Evolutionary conservation across 2,329 filamentous ascomycete species (phyloP).

Genomic region (Xylaria sp.): DNA sequence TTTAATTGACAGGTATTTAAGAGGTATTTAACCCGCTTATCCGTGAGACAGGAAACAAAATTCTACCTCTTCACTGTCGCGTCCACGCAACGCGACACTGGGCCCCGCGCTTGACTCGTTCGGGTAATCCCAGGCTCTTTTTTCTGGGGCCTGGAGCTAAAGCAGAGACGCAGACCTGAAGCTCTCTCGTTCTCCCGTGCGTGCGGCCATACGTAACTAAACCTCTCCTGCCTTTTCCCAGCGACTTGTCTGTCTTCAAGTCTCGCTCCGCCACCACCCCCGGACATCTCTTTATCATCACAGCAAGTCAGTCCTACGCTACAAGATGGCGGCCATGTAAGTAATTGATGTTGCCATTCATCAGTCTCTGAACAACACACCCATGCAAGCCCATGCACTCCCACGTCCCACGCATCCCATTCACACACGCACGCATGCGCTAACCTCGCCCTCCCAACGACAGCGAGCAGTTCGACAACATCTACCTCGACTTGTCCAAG

Average conservation of each 20-base stretch:
- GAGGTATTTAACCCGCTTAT: not conserved
- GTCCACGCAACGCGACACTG: slow-evolving; percentile 15
- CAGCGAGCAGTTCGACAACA: slow-evolving; percentile 92
- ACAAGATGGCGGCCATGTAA: slow-evolving; percentile 30
- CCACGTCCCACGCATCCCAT: not conserved
- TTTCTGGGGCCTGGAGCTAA: not conserved
- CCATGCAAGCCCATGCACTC: too few relatives aligned
- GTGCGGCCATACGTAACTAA: not conserved
- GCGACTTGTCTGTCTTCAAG: slow-evolving; percentile 1
- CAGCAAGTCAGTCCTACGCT: not conserved
- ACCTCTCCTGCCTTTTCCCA: not conserved
- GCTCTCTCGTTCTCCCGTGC: not conserved
- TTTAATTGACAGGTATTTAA: not conserved
- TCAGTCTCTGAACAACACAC: too few relatives aligned
- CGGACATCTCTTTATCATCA: slow-evolving; percentile 6
- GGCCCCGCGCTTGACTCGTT: slow-evolving; percentile 8
- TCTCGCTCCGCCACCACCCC: slow-evolving; percentile 5
- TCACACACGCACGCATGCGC: not conserved
- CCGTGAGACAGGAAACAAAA: not conserved
- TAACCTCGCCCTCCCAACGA: slow-evolving; percentile 7
- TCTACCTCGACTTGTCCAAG: slow-evolving; percentile 92
- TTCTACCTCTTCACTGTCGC: slow-evolving; percentile 1
- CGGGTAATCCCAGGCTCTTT: slow-evolving; percentile 3
- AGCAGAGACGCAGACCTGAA: too few relatives aligned
- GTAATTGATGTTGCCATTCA: not conserved